phyloP scores from a whole-genome alignment of 176 grass and related monocot species.

The Juncus inflexus region DNA sequence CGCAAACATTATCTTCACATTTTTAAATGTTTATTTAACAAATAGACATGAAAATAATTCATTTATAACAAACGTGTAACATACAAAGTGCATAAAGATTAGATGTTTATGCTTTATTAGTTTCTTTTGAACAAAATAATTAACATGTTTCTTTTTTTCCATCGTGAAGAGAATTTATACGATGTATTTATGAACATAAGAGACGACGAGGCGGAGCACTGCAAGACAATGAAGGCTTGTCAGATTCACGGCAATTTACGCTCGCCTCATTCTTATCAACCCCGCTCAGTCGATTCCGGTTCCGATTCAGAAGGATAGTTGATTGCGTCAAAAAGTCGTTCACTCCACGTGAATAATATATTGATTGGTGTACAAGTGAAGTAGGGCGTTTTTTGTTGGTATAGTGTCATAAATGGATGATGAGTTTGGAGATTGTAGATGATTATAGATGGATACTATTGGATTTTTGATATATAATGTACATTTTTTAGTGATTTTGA shows the following conservation, averaged over 20 bases:
- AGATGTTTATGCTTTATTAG: no score
- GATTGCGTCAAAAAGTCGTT: slow-evolving; percentile 41
- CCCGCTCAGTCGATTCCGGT: slow-evolving; percentile 24
- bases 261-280: slow-evolving; percentile 57
- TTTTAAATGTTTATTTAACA: no score
- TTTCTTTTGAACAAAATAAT: no score
- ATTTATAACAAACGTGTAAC: no score
- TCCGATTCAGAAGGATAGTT: slow-evolving; percentile 9
- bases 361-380: background rate
- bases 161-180: slow-evolving; percentile 63
- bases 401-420: background rate
- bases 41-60: no score
- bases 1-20: no score
- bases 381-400: background rate
- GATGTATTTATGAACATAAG: slow-evolving; percentile 88
- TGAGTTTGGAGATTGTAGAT: background rate
- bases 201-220: slow-evolving; percentile 78
- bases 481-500: no score
- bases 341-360: slow-evolving; percentile 17
- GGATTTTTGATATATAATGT: background rate
- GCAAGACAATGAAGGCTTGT: slow-evolving; percentile 94
- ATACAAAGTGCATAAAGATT: no score
- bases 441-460: background rate
- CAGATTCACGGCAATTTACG: slow-evolving; percentile 66
- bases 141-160: background rate